Conservation (phyloP, 176 grass and related monocot species). For the Avena insularis region DNA sequence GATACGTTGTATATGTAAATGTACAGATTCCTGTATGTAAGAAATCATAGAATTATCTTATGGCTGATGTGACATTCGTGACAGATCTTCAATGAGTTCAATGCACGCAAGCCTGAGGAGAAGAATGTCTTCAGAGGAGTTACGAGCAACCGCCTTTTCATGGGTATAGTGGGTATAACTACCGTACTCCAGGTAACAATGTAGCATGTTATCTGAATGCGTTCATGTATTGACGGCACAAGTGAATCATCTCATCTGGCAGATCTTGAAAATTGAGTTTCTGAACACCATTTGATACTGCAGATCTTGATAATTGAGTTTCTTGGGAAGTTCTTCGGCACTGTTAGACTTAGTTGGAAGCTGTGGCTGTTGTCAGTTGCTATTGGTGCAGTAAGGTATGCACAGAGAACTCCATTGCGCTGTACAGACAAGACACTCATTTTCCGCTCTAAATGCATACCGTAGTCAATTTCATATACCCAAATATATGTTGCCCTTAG, state of each 20-base stretch:
- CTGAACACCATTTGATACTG: neutral
- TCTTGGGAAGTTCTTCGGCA: conserved; percentile 64
- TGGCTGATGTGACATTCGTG: neutral
- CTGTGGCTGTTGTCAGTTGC: conserved; percentile 60
- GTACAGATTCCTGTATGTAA: neutral
- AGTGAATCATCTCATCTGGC: neutral
- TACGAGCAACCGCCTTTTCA: conserved; percentile 59
- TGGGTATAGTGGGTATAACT: conserved; percentile 61
- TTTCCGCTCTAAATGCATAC: neutral
- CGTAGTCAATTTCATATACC: neutral
- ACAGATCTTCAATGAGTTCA: conserved; percentile 78
- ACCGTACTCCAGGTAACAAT: conserved; percentile 60
- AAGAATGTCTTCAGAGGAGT: conserved; percentile 60
- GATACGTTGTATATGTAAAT: neutral
- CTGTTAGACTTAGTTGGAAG: conserved; percentile 58
- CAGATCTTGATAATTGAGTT: conserved; percentile 73
- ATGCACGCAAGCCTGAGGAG: conserved; percentile 72
- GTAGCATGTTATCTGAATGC: conserved; percentile 22
- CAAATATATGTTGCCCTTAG: neutral
- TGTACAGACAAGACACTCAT: neutral
- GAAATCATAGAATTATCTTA: conserved; percentile 1
- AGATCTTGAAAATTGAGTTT: conserved; percentile 59
- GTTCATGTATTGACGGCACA: neutral
- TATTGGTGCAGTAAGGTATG: conserved; percentile 62
- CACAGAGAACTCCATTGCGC: neutral